Evolutionary conservation across 306 rosid species (phyloP).

Genomic region (Inga oerstediana): DNA sequence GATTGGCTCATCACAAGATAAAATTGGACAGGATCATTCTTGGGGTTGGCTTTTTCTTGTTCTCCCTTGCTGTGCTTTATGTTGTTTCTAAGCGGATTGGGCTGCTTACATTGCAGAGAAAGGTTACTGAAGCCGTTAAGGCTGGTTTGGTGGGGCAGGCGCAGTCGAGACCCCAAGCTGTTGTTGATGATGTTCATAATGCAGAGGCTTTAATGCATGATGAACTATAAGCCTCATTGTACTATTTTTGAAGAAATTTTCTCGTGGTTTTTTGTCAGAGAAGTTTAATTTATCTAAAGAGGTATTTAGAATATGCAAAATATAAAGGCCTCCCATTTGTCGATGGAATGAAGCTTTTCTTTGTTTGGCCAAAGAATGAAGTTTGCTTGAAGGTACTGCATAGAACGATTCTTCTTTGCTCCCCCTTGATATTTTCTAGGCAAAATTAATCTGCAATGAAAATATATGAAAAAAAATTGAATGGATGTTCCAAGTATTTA

Average conservation of each 20-base stretch:
- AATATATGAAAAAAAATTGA: background rate
- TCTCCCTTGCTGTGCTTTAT: slow-evolving; percentile 78
- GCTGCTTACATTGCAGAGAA: slow-evolving; percentile 63
- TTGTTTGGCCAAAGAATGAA: background rate
- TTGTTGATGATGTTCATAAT: slow-evolving; percentile 43
- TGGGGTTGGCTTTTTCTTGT: slow-evolving; percentile 66
- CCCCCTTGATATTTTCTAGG: background rate
- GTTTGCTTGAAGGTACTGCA: background rate
- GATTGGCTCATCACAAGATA: slow-evolving; percentile 23
- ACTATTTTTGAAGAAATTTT: no score
- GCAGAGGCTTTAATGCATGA: slow-evolving; percentile 49
- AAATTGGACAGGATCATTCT: slow-evolving; percentile 67
- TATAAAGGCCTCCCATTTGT: background rate
- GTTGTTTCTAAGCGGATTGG: slow-evolving; percentile 79
- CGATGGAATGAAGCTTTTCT: background rate
- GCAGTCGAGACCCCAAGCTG: slow-evolving; percentile 51
- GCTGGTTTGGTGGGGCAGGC: slow-evolving; percentile 73
- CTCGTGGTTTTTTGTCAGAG: no score
- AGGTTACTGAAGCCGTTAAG: slow-evolving; percentile 77
- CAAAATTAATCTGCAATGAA: background rate
- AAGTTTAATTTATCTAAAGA: background rate
- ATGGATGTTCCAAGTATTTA: background rate
- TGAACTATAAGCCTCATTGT: slow-evolving; percentile 48
- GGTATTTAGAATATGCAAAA: no score
- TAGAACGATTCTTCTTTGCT: background rate